Evolutionary conservation across 805 yeast species (phyloP), one percentile per base, ranked within the genome.

Genomic region (Candida corydali): DNA sequence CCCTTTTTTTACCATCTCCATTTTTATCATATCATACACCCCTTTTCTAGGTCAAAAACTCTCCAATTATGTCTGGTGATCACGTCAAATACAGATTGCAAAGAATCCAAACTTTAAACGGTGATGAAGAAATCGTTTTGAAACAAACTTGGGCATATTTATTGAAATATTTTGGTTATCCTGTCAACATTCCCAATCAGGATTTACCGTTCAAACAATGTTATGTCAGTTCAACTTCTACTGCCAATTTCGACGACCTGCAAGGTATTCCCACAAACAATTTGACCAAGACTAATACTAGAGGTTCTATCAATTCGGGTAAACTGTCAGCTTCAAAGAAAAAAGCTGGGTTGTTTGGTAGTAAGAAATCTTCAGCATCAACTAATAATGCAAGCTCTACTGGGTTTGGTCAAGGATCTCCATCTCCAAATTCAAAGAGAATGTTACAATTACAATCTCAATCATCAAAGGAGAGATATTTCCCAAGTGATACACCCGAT

Each of bases 131-230:
- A 50, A 49, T 70, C 34, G 68, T 70, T 14, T 59, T 83, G 51
- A 85, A 85, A 56, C 86, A 82, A 50, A 69, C 74, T 4, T 85
- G 89, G 88, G 78, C 82, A 34, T 70, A 78, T 48, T 49, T 78
- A 32, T 62, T 84, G 45, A 76, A 75, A 45, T 74, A 65, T 40
- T 70, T 80, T 70, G 87, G 86, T 4, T 65, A 72, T 49, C 54
- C 46, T 0, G 42, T 74, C 14, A 47, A 48, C 27, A 48, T 67
- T 25, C 43, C 54, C 5, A 36, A 34, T 11, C 55, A 50, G 8
- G 70, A 65, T 34, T 34, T 65, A 22, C 40, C 43, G 17, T 56
- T 45, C 38, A 47, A 49, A 24, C 60, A 55, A 32, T 54, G 65
- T 29, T 64, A 49, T 37, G 58, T 64, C 15, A 51, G 62, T 14